Evolutionary conservation across 768 basidiomycete species (phyloP).

Genomic region (Lactifluus pinguis): DNA sequence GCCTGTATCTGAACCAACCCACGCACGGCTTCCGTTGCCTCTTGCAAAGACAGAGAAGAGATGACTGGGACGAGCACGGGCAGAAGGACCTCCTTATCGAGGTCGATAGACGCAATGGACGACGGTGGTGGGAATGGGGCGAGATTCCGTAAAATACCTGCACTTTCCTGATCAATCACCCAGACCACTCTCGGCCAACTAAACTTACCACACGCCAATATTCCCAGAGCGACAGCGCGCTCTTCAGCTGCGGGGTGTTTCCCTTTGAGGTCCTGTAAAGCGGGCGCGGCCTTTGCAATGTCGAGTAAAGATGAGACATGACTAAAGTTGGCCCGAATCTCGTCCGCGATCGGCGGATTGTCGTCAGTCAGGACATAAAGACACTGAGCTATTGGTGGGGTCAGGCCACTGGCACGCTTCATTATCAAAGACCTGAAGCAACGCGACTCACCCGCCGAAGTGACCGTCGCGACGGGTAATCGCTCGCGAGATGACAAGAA

Average conservation of each 20-base stretch:
- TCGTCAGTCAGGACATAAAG: constrained; percentile 91
- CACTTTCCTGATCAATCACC: neutral
- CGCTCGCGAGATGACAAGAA: constrained; percentile 67
- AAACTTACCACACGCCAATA: constrained; percentile 58
- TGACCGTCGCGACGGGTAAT: constrained; percentile 61
- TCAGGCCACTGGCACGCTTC: too few species aligned
- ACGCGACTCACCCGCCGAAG: constrained; percentile 58
- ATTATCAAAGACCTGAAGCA: neutral
- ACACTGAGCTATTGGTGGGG: constrained; percentile 58
- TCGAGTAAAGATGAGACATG: constrained; percentile 60
- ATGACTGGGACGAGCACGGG: constrained; percentile 64
- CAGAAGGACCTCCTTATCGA: constrained; percentile 63
- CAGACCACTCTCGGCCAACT: neutral
- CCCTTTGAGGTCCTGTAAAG: constrained; percentile 25
- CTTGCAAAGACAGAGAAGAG: constrained; percentile 45
- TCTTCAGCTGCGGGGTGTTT: constrained; percentile 42
- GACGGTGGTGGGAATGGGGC: constrained; percentile 67
- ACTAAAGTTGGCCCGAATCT: constrained; percentile 48
- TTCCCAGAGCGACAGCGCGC: constrained; percentile 43
- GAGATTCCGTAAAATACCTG: constrained; percentile 72
- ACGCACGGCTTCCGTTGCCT: constrained; percentile 40
- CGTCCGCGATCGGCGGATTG: constrained; percentile 64
- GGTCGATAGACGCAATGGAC: constrained; percentile 48
- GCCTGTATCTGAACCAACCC: constrained; percentile 47
- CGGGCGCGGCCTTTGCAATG: constrained; percentile 39